Conservation (phyloP, 306 rosid genomes). For the Hippophae gyantsensis region DNA sequence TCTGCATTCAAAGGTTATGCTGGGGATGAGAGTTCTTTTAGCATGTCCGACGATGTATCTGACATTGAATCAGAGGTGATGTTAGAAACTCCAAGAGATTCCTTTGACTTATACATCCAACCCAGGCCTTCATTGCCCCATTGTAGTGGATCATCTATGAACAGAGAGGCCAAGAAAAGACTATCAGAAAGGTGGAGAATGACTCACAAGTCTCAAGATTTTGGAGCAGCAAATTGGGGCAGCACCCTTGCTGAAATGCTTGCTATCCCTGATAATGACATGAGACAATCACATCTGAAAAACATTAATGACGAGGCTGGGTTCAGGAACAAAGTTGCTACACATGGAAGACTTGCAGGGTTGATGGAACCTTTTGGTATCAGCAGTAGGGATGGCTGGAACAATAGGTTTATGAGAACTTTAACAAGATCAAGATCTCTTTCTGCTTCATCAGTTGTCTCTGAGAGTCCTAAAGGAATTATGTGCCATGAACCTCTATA, state of each 20-base stretch:
- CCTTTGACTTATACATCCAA: conserved; percentile 30
- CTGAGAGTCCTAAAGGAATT: conserved; percentile 48
- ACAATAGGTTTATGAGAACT: conserved; percentile 42
- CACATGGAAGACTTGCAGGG: conserved; percentile 32
- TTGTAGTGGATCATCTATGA: conserved; percentile 58
- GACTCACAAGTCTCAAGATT: conserved; percentile 51
- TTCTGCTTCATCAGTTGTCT: conserved; percentile 66
- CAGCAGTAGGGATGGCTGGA: conserved; percentile 99
- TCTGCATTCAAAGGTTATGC: conserved; percentile 48
- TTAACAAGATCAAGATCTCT: conserved; percentile 82
- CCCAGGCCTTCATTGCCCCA: conserved; percentile 41
- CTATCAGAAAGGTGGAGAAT: conserved; percentile 85
- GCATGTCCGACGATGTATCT: conserved; percentile 67
- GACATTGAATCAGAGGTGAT: conserved; percentile 39
- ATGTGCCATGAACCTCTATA: conserved; percentile 27
- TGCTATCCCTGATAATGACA: conserved; percentile 59
- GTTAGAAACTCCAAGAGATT: conserved; percentile 30
- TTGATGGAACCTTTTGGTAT: conserved; percentile 73
- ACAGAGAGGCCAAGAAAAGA: conserved; percentile 90
- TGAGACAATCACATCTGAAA: conserved; percentile 23
- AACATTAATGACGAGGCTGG: conserved; percentile 28
- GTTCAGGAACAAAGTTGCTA: conserved; percentile 27
- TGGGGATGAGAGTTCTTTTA: conserved; percentile 56
- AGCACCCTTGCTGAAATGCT: conserved; percentile 96
- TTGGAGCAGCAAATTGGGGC: conserved; percentile 45